phyloP scores from a whole-genome alignment of 495 filamentous ascomycete genomes.

The Jackrogersella minutella region DNA sequence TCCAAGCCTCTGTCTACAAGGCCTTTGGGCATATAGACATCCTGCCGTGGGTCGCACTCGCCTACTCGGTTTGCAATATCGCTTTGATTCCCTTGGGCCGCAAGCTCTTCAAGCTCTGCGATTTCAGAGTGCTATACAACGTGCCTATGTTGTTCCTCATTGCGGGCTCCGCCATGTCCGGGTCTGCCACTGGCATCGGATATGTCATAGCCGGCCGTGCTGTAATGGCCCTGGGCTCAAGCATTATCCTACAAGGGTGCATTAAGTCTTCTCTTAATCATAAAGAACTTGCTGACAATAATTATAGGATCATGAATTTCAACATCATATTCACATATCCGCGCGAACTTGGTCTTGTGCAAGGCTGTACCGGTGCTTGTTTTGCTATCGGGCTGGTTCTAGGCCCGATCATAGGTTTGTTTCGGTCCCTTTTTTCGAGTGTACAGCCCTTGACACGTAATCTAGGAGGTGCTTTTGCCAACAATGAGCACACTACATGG shows the following conservation, averaged over 20 bases:
- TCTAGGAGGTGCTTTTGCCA: slow-evolving; percentile 56
- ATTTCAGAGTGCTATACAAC: slow-evolving; percentile 62
- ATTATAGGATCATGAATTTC: slow-evolving; percentile 47
- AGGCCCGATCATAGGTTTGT: slow-evolving; percentile 65
- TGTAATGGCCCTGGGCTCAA: slow-evolving; percentile 50
- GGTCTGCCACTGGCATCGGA: slow-evolving; percentile 58
- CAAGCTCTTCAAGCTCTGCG: slow-evolving; percentile 60
- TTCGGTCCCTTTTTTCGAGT: neutral
- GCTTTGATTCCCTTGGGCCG: slow-evolving; percentile 50
- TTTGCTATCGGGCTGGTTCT: slow-evolving; percentile 62
- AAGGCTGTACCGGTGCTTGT: slow-evolving; percentile 48
- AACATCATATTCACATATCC: slow-evolving; percentile 54
- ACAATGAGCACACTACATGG: slow-evolving; percentile 57
- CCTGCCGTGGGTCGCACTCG: slow-evolving; percentile 40
- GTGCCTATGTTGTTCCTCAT: slow-evolving; percentile 58
- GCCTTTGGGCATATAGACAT: slow-evolving; percentile 35
- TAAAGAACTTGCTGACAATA: slow-evolving; percentile 12
- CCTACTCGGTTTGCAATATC: slow-evolving; percentile 57
- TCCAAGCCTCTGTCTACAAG: slow-evolving; percentile 29
- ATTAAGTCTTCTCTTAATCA: neutral
- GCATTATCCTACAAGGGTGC: slow-evolving; percentile 58
- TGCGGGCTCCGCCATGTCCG: slow-evolving; percentile 60
- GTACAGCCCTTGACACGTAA: neutral
- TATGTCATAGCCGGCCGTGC: slow-evolving; percentile 61
- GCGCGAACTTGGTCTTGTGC: slow-evolving; percentile 56